A percentile compares a stretch with the other conserved stretches of the same genome.
Evolutionary conservation across 495 filamentous ascomycete genomes (phyloP).

Genomic region (Penicillium atrosanguineum): DNA sequence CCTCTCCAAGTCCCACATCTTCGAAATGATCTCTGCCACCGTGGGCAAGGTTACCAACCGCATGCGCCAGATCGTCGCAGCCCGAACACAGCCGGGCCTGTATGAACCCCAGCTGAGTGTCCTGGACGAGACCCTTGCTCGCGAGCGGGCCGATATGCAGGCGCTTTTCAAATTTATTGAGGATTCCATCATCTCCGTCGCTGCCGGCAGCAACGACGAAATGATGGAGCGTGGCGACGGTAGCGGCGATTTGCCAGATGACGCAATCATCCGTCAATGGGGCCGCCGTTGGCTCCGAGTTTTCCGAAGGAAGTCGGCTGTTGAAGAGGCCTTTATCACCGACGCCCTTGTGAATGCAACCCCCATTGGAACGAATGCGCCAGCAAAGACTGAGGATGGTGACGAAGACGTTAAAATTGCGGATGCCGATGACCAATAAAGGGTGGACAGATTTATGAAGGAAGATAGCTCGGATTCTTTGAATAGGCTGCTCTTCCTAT

Average conservation of each 20-base stretch:
- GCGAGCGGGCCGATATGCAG: constrained; percentile 69
- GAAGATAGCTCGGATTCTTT: not conserved
- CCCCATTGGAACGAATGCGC: constrained; percentile 37
- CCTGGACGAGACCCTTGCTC: constrained; percentile 61
- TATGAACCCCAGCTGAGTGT: constrained; percentile 59
- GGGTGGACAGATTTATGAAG: not conserved
- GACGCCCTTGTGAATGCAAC: constrained; percentile 40
- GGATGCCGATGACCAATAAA: constrained; percentile 27
- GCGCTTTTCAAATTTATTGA: constrained; percentile 78
- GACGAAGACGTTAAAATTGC: constrained; percentile 35
- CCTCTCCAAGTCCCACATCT: constrained; percentile 71
- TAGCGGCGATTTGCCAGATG: constrained; percentile 41
- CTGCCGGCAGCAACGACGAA: constrained; percentile 68
- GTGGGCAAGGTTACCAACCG: constrained; percentile 90
- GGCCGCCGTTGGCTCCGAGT: constrained; percentile 82
- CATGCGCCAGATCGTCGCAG: constrained; percentile 74
- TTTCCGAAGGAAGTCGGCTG: constrained; percentile 74
- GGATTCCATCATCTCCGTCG: constrained; percentile 72
- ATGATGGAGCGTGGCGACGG: constrained; percentile 56
- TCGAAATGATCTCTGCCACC: constrained; percentile 85
- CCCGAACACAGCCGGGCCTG: constrained; percentile 52
- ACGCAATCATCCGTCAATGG: constrained; percentile 74
- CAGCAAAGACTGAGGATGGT: constrained; percentile 13
- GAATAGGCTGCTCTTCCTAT: not conserved
- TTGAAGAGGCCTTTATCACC: constrained; percentile 68